These are phyloP conservation scores for Aurantiochytrium sp. DNA, from an alignment of 108 stramenopile species.

Conservation along the genomic window DNA sequence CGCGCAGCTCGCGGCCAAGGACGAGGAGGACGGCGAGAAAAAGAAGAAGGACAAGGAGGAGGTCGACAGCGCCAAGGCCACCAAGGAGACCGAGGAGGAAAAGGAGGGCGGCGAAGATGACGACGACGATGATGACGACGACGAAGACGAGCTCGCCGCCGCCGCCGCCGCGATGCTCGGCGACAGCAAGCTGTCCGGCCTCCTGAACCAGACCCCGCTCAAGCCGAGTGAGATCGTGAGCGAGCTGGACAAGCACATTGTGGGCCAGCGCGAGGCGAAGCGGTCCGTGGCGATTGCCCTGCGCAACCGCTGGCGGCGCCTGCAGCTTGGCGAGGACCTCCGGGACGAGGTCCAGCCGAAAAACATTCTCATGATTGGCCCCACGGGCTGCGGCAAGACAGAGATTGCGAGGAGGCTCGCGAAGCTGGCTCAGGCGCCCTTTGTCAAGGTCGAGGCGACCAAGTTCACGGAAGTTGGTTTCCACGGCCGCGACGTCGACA, in stretches of 20 bases:
- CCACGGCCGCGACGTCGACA: constrained; percentile 95
- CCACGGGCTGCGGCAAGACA: constrained; percentile 96
- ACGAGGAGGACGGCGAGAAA: background rate
- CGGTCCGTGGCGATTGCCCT: constrained; percentile 95
- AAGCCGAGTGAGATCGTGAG: constrained; percentile 9
- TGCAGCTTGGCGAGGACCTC: constrained; percentile 74
- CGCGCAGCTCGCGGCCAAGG: background rate
- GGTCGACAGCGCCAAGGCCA: background rate
- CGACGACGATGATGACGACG: background rate
- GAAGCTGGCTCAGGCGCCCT: constrained; percentile 92
- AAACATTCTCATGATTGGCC: constrained; percentile 98
- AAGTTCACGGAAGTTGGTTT: constrained; percentile 99
- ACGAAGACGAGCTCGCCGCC: background rate
- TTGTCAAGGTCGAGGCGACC: constrained; percentile 98
- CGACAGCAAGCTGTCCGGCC: background rate
- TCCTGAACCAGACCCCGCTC: background rate
- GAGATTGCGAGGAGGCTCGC: constrained; percentile 96
- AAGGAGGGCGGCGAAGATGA: background rate
- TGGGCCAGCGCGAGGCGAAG: constrained; percentile 90
- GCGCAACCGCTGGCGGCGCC: constrained; percentile 94
- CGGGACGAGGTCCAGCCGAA: constrained; percentile 89
- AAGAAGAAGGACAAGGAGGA: background rate
- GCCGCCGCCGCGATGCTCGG: background rate
- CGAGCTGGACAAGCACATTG: constrained; percentile 81
- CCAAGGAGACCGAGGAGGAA: background rate